phyloP scores from a whole-genome alignment of 345 rosid species.

The Syzygium oleosum region DNA sequence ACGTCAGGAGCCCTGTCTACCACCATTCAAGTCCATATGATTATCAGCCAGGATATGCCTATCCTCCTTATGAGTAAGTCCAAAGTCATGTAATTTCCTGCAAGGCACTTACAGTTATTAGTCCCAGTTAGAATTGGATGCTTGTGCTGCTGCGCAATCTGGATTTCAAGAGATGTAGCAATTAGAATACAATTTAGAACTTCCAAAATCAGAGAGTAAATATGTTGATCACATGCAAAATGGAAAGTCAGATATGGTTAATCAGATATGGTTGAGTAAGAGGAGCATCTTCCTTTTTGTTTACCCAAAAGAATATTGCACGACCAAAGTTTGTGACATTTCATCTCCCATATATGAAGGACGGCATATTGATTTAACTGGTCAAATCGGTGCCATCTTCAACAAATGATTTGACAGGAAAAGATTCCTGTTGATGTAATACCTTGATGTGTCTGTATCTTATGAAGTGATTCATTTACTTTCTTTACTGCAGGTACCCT shows the following conservation, averaged over 20 bases:
- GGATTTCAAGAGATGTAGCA: background rate
- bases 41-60: conserved; percentile 10
- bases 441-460: background rate
- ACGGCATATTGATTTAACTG: background rate
- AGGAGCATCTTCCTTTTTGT: background rate
- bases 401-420: background rate
- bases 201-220: background rate
- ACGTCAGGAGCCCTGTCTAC: background rate
- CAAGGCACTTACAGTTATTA: background rate
- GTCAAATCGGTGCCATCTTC: background rate
- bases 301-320: background rate
- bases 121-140: background rate
- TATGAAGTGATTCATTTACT: background rate
- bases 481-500: conserved; percentile 12
- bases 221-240: background rate
- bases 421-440: background rate
- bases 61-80: conserved; percentile 20
- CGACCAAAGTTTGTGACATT: background rate
- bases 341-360: background rate
- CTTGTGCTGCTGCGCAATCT: background rate
- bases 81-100: background rate
- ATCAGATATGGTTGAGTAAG: background rate
- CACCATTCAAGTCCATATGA: conserved; percentile 2
- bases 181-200: background rate
- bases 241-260: background rate